Evolutionary conservation across 2,329 filamentous ascomycete genomes (phyloP), one percentile per base, ranked within the genome.

Genomic region (Penicillium sp.): DNA sequence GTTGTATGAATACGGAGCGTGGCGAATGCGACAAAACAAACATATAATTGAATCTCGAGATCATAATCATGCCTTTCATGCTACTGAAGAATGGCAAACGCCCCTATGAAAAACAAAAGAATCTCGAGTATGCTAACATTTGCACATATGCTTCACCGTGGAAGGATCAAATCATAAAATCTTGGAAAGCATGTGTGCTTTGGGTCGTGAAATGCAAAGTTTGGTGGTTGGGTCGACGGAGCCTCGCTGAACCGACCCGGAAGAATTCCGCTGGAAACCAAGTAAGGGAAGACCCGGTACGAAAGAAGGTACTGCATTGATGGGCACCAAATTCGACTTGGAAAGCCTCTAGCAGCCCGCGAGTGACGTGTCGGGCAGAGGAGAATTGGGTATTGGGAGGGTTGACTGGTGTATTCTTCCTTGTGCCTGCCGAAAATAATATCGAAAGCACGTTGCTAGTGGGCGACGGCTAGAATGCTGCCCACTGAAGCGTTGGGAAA

Each of bases 191-290:
- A 38, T 38, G 35, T 38, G 35, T 38, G 35, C 35, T 22, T 38
- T 9, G 10, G 35, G 36, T 47, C 44, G 39, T 48, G 13, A 45
- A n/a, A 47, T 16, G 24, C 11, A 11, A 36, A 39, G 39, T 50
- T 43, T 20, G 20, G 30, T 30, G 22, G 35, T 43, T 25, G 30
- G 28, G 38, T 25, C 14, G 16, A 44, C 40, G 46, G 50, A 33
- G 48, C 48, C 48, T 53, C 48, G 25, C 35, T 55, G 43, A 56
- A 50, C 49, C 52, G 35, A n/a, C 16, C 46, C 24, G 30, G 46
- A 43, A 47, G 35, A 44, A 43, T 30, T 53, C 46, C 46, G 41
- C 46, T 35, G 20, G 44, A 25, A 50, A 49, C 33, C 16, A 20
- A 38, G 16, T 18, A 27, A 18, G 14, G 43, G 52, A 46, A 35